Conservation (phyloP, 2,329 filamentous ascomycete genomes). For the Beauveria scarabaeidicola region DNA sequence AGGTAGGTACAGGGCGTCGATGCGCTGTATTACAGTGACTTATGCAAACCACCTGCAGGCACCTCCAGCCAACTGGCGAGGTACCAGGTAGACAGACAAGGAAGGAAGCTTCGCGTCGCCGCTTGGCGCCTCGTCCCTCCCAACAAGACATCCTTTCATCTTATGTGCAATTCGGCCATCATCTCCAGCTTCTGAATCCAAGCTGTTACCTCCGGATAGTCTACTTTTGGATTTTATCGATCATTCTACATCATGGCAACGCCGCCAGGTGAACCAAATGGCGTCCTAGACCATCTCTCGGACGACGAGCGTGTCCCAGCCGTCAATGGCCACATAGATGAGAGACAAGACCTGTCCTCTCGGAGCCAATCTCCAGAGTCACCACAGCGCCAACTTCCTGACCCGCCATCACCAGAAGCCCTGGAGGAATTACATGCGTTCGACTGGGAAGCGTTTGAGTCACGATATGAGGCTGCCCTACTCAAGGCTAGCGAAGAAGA, state of each 20-base stretch:
- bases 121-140: not conserved
- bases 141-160: not conserved
- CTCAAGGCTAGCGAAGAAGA: constrained; percentile 55
- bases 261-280: constrained; percentile 1
- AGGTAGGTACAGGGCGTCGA: not conserved
- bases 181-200: not conserved
- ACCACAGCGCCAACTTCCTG: not conserved
- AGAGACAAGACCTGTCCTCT: not conserved
- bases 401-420: not conserved
- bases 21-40: not conserved
- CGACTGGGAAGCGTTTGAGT: constrained; percentile 71
- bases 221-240: not conserved
- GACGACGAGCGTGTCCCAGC: not conserved
- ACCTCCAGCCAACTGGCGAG: not conserved
- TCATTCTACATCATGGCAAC: not conserved
- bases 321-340: constrained; percentile 1
- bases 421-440: constrained; percentile 32
- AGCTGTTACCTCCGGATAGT: not conserved
- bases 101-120: not conserved
- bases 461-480: constrained; percentile 59
- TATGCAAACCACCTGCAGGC: not conserved
- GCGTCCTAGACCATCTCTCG: not conserved
- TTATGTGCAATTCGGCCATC: not conserved
- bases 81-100: not conserved
- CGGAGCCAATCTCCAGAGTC: not conserved